Conservation (phyloP, 2,329 filamentous ascomycete genomes). For the Aureobasidium namibiae region DNA sequence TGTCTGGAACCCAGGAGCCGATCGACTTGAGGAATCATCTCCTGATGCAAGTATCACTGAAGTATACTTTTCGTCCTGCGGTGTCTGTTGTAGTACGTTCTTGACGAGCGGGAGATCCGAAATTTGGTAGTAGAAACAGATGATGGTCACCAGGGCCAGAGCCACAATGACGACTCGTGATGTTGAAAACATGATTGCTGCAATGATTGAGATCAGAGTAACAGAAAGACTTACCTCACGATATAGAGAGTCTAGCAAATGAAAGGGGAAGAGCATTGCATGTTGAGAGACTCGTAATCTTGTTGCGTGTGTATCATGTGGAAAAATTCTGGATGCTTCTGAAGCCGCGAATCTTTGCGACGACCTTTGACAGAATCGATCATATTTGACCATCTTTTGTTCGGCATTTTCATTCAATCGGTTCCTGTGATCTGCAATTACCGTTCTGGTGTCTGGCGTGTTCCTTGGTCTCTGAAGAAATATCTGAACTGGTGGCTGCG, state of each 20-base stretch:
- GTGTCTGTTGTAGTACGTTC: not conserved
- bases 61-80: not conserved
- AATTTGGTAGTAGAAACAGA: not conserved
- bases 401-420: too few relatives aligned
- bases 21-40: not conserved
- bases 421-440: too few relatives aligned
- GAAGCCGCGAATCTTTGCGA: not conserved
- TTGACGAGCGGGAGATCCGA: not conserved
- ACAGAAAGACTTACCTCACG: not conserved
- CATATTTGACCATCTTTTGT: too few relatives aligned
- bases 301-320: not conserved
- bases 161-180: not conserved
- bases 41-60: not conserved
- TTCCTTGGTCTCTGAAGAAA: too few relatives aligned
- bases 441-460: too few relatives aligned
- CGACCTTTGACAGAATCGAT: not conserved
- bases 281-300: not conserved
- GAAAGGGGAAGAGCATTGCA: not conserved
- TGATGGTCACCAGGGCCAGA: not conserved
- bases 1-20: not conserved
- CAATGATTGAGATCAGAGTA: not conserved
- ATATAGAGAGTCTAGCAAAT: not conserved
- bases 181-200: not conserved
- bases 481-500: too few relatives aligned
- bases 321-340: not conserved